Base-by-base conservation (phyloP, 768 basidiomycete genomes). In the Phlegmacium glaucopus region DNA sequence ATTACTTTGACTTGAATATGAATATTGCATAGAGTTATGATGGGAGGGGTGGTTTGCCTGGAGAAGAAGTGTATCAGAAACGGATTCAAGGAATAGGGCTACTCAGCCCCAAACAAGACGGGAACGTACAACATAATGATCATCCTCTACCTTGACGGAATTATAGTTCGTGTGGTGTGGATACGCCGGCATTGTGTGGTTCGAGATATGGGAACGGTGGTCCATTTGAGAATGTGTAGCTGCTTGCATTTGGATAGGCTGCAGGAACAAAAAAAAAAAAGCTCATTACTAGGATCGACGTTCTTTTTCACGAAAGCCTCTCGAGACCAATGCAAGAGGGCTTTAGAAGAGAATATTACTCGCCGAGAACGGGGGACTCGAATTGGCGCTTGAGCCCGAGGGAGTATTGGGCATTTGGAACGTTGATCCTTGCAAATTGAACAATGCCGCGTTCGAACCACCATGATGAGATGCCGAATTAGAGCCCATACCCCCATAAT, bases 341-440 rank as follows among this genome's bases (percentile, higher is more conserved):
- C 54, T 57, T 46, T 54, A 49, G 48, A 55, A 71, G 66, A 67
- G 70, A 76, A 73, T 62, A 75, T 76, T 62, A 87, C 88, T 87
- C 82, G 80, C 87, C 85, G 88, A 90, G 74, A 87, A 89, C n/a
- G 86, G 84, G 47, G 85, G 83, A 55, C 82, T 87, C 22, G 84
- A 85, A 5, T 84, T 84, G 17, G 82, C 76, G 59, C 85, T 87
- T 15, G 85, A 86, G 15, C 78, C 82, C 16, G 83, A 83, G 3
- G 84, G 83, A 4, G 85, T 85, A 61, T 83, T 80, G 15, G 84
- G 84, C 61, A 86, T 71, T 56, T 78, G 80, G 62, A 85, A 86
- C 3, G 77, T 70, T 36, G 82, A 71, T 7, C 75, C 72, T 45
- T 80, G 78, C 3, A 83, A 68, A 57, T 64, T 73, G 65, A 79